phyloP scores from a whole-genome alignment of 169 alveolate genomes.

The Plasmodium vivax region DNA sequence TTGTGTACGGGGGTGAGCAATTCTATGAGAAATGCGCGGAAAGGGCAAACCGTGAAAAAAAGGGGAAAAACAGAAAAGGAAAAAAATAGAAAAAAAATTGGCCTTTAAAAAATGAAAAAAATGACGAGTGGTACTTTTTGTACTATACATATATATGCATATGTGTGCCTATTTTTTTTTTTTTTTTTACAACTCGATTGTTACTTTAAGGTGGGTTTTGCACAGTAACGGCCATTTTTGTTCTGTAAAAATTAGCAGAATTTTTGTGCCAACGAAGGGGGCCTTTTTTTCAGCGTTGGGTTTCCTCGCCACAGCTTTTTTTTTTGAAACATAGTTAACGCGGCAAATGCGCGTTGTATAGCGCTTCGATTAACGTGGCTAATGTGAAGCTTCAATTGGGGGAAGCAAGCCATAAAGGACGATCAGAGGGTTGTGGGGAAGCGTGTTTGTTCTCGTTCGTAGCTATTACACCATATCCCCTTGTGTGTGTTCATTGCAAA shows the following conservation, averaged over 20 bases:
- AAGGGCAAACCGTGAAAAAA: not conserved
- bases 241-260: not conserved
- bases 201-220: not conserved
- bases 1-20: not conserved
- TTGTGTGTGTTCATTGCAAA: not conserved
- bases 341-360: not conserved
- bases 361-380: not conserved
- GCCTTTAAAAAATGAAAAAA: not conserved
- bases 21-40: not conserved
- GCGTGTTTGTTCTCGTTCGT: not conserved
- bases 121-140: not conserved
- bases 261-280: not conserved
- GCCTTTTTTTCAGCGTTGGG: not conserved
- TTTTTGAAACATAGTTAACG: not conserved
- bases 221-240: not conserved
- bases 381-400: not conserved
- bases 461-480: not conserved
- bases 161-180: not conserved
- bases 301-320: not conserved
- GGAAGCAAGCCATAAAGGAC: not conserved
- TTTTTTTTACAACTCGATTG: not conserved
- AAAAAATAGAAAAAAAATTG: not conserved
- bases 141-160: not conserved
- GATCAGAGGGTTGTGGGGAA: not conserved
- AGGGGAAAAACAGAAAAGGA: not conserved